phyloP scores from a whole-genome alignment of 2,329 filamentous ascomycete genomes.

The Colletotrichum sp. region DNA sequence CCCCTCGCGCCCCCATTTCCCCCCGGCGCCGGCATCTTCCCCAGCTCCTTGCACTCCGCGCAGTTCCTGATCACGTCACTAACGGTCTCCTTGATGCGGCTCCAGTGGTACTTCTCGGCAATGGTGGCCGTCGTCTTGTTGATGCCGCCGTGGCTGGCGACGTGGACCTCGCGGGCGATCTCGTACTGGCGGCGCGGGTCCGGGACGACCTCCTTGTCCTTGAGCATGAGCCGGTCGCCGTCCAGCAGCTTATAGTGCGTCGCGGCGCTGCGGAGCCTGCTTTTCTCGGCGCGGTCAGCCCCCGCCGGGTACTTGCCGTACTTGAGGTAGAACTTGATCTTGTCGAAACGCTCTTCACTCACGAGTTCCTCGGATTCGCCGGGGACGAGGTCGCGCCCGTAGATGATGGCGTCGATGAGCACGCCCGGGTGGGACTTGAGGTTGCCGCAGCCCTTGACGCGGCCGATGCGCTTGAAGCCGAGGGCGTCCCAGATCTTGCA shows the following conservation, averaged over 20 bases:
- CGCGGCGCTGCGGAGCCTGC: slow-evolving; percentile 87
- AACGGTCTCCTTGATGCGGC: slow-evolving; percentile 96
- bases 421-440: slow-evolving; percentile 71
- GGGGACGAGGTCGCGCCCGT: slow-evolving; percentile 67
- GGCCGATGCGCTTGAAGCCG: slow-evolving; percentile 90
- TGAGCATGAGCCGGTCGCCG: slow-evolving; percentile 88
- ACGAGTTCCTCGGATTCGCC: slow-evolving; percentile 75
- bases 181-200: slow-evolving; percentile 90
- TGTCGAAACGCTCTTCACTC: slow-evolving; percentile 96
- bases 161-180: slow-evolving; percentile 80
- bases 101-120: slow-evolving; percentile 95
- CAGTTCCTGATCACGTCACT: slow-evolving; percentile 94
- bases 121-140: slow-evolving; percentile 98
- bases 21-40: slow-evolving; percentile 52
- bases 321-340: slow-evolving; percentile 97
- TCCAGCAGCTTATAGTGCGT: slow-evolving; percentile 90
- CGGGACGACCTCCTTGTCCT: slow-evolving; percentile 95
- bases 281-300: slow-evolving; percentile 94
- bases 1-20: slow-evolving; percentile 3
- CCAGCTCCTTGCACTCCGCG: slow-evolving; percentile 81
- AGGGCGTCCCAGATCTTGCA: slow-evolving; percentile 92
- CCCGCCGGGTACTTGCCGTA: slow-evolving; percentile 92
- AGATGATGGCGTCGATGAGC: slow-evolving; percentile 77
- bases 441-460: slow-evolving; percentile 74
- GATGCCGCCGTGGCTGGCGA: slow-evolving; percentile 83